A percentile compares a stretch with the other conserved stretches of the same genome.
Evolutionary conservation across 495 filamentous ascomycete species (phyloP).

Genomic region (Hypoxylon lienhwacheense): DNA sequence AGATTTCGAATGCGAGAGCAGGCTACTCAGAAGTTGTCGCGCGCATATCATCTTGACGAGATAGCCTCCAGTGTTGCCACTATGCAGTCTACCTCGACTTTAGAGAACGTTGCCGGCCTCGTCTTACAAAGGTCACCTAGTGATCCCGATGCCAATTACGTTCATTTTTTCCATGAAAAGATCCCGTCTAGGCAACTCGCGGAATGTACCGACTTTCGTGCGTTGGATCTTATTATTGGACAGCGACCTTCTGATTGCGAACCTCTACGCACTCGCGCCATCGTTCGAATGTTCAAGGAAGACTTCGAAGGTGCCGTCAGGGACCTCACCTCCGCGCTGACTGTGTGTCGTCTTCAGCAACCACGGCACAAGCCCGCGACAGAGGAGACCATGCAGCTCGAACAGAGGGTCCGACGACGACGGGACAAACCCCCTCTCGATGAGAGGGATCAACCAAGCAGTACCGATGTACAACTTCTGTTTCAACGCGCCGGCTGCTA

Average conservation of each 20-base stretch:
- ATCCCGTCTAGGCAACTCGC: constrained; percentile 76
- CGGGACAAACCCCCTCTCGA: constrained; percentile 59
- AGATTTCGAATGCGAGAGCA: constrained; percentile 75
- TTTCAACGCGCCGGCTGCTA: constrained; percentile 79
- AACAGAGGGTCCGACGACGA: constrained; percentile 44
- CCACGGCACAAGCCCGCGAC: constrained; percentile 45
- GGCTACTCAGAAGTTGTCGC: constrained; percentile 71
- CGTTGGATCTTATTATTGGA: constrained; percentile 66
- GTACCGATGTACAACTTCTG: constrained; percentile 70
- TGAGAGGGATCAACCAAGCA: constrained; percentile 71
- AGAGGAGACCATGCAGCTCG: constrained; percentile 45
- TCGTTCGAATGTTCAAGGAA: constrained; percentile 74
- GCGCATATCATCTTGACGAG: constrained; percentile 76
- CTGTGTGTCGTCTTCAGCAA: constrained; percentile 57
- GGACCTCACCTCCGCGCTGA: constrained; percentile 67
- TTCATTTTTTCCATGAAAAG: constrained; percentile 88
- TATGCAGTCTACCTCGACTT: constrained; percentile 76
- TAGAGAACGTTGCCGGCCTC: constrained; percentile 75
- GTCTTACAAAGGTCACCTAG: constrained; percentile 66
- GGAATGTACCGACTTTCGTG: constrained; percentile 66
- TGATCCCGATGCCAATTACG: constrained; percentile 73
- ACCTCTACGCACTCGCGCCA: constrained; percentile 68
- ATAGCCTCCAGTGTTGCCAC: constrained; percentile 79
- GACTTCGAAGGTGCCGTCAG: constrained; percentile 66
- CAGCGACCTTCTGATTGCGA: constrained; percentile 63